Percentiles rank a stretch among this genome's conserved stretches.
These are phyloP conservation scores for Dictyostelium firmibasis DNA, from an alignment of 78 protist species.

Conservation along the genomic window DNA sequence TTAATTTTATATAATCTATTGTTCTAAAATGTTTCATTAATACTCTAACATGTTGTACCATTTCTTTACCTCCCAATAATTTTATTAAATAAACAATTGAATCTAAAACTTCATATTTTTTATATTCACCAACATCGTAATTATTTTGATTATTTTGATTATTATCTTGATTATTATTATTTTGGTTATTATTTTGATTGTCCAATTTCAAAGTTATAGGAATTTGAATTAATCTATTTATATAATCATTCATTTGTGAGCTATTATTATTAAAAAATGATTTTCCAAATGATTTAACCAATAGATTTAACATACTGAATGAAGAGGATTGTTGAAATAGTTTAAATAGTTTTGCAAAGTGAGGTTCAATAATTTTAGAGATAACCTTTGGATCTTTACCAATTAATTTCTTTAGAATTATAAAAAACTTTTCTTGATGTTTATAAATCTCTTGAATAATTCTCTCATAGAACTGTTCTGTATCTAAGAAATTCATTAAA, in stretches of 20 bases:
- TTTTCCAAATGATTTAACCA: not conserved
- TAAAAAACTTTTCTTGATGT: not conserved
- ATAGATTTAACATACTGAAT: not conserved
- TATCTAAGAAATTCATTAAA: constrained; percentile 6
- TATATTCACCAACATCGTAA: not conserved
- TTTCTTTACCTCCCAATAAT: not conserved
- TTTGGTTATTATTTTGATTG: not conserved
- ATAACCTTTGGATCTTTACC: not conserved
- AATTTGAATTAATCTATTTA: not conserved
- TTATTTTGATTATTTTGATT: not conserved
- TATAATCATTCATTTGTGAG: not conserved
- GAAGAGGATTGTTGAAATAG: not conserved
- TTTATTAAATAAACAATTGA: not conserved
- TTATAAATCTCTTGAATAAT: constrained; percentile 25
- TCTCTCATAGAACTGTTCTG: constrained; percentile 1
- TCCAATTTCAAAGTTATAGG: not conserved
- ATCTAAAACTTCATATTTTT: constrained; percentile 3
- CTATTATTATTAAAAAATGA: not conserved
- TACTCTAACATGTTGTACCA: not conserved
- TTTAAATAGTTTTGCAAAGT: not conserved
- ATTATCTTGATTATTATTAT: not conserved
- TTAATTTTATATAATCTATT: not conserved
- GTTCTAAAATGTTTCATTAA: constrained; percentile 14
- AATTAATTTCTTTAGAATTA: not conserved
- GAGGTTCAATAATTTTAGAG: not conserved